Percentiles rank a stretch among this genome's conserved stretches.
These are phyloP conservation scores for Cicer arietinum DNA, from an alignment of 306 rosid species.

Conservation along the genomic window DNA sequence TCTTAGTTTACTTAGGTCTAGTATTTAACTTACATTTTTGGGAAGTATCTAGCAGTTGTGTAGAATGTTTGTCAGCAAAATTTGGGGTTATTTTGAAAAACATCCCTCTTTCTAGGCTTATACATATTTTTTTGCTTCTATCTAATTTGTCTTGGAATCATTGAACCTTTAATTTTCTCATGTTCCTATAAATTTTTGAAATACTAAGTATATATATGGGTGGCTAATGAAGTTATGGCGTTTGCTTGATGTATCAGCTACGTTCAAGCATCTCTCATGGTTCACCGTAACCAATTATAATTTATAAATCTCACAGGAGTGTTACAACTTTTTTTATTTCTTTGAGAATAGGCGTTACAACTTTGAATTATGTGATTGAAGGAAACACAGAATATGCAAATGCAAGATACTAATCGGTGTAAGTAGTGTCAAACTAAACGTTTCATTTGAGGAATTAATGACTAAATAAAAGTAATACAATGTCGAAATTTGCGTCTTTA, in stretches of 20 bases:
- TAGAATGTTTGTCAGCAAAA: slow-evolving; percentile 22
- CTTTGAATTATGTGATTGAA: neutral
- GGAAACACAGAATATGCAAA: neutral
- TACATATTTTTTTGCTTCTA: slow-evolving; percentile 24
- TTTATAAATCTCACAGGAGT: neutral
- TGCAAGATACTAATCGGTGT: neutral
- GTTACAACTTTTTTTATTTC: neutral
- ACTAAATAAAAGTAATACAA: too few relatives aligned
- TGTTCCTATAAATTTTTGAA: slow-evolving; percentile 34
- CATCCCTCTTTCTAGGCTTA: slow-evolving; percentile 20
- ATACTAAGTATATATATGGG: slow-evolving; percentile 27
- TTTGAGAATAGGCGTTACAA: neutral
- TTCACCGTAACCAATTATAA: neutral
- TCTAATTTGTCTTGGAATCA: slow-evolving; percentile 17
- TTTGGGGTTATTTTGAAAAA: slow-evolving; percentile 29
- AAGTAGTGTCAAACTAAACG: neutral
- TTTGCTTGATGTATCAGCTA: neutral
- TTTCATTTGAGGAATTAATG: too few relatives aligned
- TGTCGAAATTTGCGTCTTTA: too few relatives aligned
- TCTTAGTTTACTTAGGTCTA: slow-evolving; percentile 31
- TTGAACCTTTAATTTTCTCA: slow-evolving; percentile 4
- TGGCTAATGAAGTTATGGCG: neutral
- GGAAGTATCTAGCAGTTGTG: slow-evolving; percentile 5
- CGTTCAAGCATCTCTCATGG: neutral
- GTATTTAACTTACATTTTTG: slow-evolving; percentile 20